Evolutionary conservation across 208 protist genomes (phyloP), one percentile per base, ranked within the genome.

Genomic region (Phytomonas francai): DNA sequence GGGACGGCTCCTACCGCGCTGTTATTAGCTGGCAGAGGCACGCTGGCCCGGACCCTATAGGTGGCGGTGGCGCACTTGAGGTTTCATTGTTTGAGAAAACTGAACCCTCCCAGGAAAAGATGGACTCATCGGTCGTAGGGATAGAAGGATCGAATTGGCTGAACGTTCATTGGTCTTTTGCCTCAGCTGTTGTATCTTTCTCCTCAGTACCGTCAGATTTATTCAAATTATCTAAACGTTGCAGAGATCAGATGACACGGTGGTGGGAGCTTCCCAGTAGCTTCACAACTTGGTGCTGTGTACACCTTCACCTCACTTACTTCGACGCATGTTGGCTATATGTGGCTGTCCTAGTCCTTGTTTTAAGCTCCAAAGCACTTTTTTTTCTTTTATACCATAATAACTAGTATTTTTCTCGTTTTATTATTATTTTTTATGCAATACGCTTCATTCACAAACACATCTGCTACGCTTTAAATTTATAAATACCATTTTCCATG

Each of bases 301-400:
- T 54, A 25, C 45, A 54, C 25, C 45, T 54, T 25, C 11, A 25
- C 45, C 19, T 54, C 22, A 54, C 45, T 25, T 54, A 25, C 45
- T 19, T 54, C 25, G 45, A 54, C 25, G 45, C 19, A 54, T 54
- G 45, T 22, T 54, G 19, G 19, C 19, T 54, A 54, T 54, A 54
- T 25, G 19, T 19, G 4, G 19, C 16, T 54, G 25, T 54, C 25
- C 19, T 54, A 39, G 19, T 58, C 19, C 6, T 63, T 49, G 16
- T 63, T 63, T 49, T 51, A 63, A 6, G 12, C 4, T 54, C 19
- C 22, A 54, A 54, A 54, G 19, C 19, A 63, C 59, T 58, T 58
- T 34, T 6, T 63, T 25, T 63, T 63, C 19, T 63, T 58, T 63
- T 63, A 6, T 63, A 5, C 59, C 22, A 61, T 58, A 63, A 58